Percentiles rank a stretch among this genome's conserved stretches.
Evolutionary conservation across 495 filamentous ascomycete genomes (phyloP).

Genomic region (Evernia prunastri): DNA sequence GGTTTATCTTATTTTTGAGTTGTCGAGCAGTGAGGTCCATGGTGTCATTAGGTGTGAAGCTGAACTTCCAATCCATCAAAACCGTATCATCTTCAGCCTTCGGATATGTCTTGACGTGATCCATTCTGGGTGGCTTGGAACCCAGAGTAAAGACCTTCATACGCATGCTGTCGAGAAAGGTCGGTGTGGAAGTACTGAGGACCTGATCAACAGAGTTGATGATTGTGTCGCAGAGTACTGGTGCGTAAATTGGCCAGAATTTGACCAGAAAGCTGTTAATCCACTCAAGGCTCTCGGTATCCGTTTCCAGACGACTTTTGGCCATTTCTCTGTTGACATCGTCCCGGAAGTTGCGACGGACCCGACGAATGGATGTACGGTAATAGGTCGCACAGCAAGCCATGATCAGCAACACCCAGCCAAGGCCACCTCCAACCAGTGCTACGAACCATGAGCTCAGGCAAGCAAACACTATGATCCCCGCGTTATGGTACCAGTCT

Average conservation of each 20-base stretch:
- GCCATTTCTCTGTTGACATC: slow-evolving; percentile 90
- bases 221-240: slow-evolving; percentile 84
- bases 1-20: slow-evolving; percentile 90
- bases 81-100: slow-evolving; percentile 92
- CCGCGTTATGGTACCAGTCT: slow-evolving; percentile 98
- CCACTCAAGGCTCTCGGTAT: slow-evolving; percentile 93
- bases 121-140: slow-evolving; percentile 89
- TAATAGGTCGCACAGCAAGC: slow-evolving; percentile 91
- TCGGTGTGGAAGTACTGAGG: slow-evolving; percentile 80
- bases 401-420: slow-evolving; percentile 91
- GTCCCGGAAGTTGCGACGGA: slow-evolving; percentile 92
- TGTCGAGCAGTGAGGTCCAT: slow-evolving; percentile 86
- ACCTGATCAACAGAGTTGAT: slow-evolving; percentile 94
- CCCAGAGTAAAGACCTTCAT: slow-evolving; percentile 88
- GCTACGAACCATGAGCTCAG: slow-evolving; percentile 86
- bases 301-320: slow-evolving; percentile 81
- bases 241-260: slow-evolving; percentile 98
- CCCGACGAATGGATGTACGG: slow-evolving; percentile 85
- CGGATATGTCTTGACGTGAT: slow-evolving; percentile 96
- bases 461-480: slow-evolving; percentile 85
- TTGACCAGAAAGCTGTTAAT: slow-evolving; percentile 98
- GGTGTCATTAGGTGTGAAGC: slow-evolving; percentile 92
- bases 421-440: slow-evolving; percentile 81
- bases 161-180: slow-evolving; percentile 87
- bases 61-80: slow-evolving; percentile 99